Evolutionary conservation across 306 rosid species (phyloP), one percentile per base, ranked within the genome.

Genomic region (Urtica urens): DNA sequence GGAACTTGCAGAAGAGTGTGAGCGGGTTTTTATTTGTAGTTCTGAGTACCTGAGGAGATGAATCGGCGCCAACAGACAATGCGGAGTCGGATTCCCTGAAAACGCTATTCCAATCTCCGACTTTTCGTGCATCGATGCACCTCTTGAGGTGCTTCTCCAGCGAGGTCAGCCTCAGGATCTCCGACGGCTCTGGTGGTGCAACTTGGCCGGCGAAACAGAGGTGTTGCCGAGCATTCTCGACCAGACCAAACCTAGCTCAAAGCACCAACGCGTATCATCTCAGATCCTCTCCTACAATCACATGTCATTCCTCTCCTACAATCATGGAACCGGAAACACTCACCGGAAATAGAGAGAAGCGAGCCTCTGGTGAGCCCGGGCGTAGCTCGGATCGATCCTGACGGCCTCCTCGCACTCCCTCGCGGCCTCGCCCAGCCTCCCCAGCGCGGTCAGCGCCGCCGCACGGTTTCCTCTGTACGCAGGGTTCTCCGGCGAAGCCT

Each of bases 351-450:
- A 80, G 22, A 87, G 93, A 45, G 85, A 72, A 33, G 93, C 93
- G 38, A 83, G 72, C 59, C 96, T 79, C 49, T 83, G 80, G 42
- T 83, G 96, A 6, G 94, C 96, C 72, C 94, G 72, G 21, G 74
- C 72, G 65, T 75, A 83, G 65, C 51, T 58, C 49, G 68, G 81
- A 28, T 87, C 93, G 72, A 87, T 66, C 64, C 74, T 74, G 30
- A 83, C 87, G 38, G 96, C 94, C 67, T 87, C 96, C 54, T 71
- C 80, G 30, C 96, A 87, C 56, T 87, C 94, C 57, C 65, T 66
- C 19, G 42, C 83, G 0, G 96, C 96, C 75, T 87, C 96, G 2
- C 60, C 64, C 25, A 83, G 62, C 71, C 93, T 72, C 52, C 94
- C 94, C 22, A 87, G 66, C 2, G 81, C 94, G 19, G 87, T 78